phyloP scores from a whole-genome alignment of 306 rosid genomes.

The Lathyrus tuberosus region DNA sequence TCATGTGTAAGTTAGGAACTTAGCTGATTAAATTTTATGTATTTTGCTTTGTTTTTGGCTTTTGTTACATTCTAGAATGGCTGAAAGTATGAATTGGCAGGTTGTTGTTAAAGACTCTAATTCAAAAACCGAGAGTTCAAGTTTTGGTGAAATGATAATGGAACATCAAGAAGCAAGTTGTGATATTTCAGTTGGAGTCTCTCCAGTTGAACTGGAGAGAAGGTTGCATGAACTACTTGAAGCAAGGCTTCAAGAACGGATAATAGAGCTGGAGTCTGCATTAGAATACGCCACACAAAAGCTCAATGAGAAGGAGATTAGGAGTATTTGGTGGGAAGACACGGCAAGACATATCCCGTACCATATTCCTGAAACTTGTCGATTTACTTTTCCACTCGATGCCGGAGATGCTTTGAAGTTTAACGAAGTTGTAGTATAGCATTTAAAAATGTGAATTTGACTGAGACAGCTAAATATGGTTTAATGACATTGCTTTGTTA shows the following conservation, averaged over 20 bases:
- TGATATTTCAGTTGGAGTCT: no score
- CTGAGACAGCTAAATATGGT: conserved; percentile 16
- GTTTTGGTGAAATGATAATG: no score
- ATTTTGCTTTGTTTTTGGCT: conserved; percentile 37
- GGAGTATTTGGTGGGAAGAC: conserved; percentile 81
- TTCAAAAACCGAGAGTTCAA: no score
- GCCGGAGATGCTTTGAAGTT: conserved; percentile 41
- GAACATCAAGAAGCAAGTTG: no score
- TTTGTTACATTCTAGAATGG: no score
- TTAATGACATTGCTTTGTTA: neutral
- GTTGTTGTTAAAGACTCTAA: no score
- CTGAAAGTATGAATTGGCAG: no score
- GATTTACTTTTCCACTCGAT: conserved; percentile 54
- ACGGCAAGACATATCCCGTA: conserved; percentile 52
- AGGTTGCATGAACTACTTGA: conserved; percentile 79
- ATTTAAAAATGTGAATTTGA: conserved; percentile 36
- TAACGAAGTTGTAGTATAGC: conserved; percentile 41
- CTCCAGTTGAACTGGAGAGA: conserved; percentile 70
- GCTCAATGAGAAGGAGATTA: conserved; percentile 65
- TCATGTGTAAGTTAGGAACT: conserved; percentile 10
- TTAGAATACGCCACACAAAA: conserved; percentile 62
- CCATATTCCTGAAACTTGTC: conserved; percentile 57
- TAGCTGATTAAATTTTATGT: conserved; percentile 14
- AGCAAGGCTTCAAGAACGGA: conserved; percentile 69
- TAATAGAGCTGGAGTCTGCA: conserved; percentile 72